These are phyloP conservation scores for Plenodomus biglobosus DNA, from an alignment of 2,329 filamentous ascomycete species.

Conservation along the genomic window DNA sequence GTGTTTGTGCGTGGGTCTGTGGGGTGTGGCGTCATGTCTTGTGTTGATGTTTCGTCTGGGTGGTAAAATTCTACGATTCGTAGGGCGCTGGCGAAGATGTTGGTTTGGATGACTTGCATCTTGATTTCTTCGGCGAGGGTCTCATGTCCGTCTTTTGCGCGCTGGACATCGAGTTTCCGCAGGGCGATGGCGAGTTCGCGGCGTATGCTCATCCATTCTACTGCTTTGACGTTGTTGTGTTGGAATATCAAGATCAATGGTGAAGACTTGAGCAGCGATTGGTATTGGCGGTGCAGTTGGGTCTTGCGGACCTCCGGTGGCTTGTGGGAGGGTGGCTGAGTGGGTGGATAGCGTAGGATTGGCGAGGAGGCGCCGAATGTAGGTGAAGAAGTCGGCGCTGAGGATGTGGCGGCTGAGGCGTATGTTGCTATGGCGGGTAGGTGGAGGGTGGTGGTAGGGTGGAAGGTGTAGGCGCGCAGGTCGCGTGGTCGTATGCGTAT, in stretches of 20 bases:
- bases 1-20: slow-evolving; percentile 38
- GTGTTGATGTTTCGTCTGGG: slow-evolving; percentile 27
- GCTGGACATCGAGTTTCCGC: slow-evolving; percentile 68
- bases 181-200: slow-evolving; percentile 67
- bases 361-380: slow-evolving; percentile 49
- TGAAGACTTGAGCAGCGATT: slow-evolving; percentile 80
- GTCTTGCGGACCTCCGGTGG: slow-evolving; percentile 85
- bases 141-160: slow-evolving; percentile 57
- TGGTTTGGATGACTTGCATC: slow-evolving; percentile 82
- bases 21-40: slow-evolving; percentile 28
- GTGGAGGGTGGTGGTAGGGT: slow-evolving; percentile 32
- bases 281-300: slow-evolving; percentile 83
- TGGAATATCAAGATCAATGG: slow-evolving; percentile 86
- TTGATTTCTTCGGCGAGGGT: slow-evolving; percentile 64
- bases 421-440: slow-evolving; percentile 45
- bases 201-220: slow-evolving; percentile 72
- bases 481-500: slow-evolving; percentile 40
- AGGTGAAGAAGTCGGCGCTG: slow-evolving; percentile 56
- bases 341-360: slow-evolving; percentile 58
- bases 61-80: slow-evolving; percentile 81
- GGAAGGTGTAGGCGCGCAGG: slow-evolving; percentile 29
- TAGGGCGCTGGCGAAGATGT: slow-evolving; percentile 83
- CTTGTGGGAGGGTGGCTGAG: slow-evolving; percentile 85
- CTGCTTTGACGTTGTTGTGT: slow-evolving; percentile 73
- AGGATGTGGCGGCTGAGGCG: slow-evolving; percentile 54